Percentiles rank a stretch among this genome's conserved stretches.
Conservation (phyloP, 1,284 basidiomycete species). For the Irpex sp. region DNA sequence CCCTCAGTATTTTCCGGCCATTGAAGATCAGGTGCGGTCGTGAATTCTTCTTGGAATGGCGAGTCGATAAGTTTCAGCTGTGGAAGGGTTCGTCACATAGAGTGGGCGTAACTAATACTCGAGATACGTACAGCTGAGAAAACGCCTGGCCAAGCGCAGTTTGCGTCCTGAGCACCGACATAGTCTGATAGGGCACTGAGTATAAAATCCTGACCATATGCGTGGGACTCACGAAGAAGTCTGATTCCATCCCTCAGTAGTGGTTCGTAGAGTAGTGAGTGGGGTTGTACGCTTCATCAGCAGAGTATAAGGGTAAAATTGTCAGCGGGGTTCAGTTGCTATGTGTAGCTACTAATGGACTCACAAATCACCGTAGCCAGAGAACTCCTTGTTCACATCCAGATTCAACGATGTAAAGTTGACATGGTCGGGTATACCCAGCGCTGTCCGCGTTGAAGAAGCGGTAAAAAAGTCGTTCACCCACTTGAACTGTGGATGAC, state of each 20-base stretch:
- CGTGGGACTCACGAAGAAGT: conserved; percentile 1
- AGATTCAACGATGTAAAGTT: conserved; percentile 1
- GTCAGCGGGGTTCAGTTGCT: background rate
- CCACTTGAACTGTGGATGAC: background rate
- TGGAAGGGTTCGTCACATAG: background rate
- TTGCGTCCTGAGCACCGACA: conserved; percentile 6
- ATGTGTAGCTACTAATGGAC: background rate
- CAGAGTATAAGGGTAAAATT: background rate
- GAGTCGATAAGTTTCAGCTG: conserved; percentile 7
- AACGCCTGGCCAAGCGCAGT: conserved; percentile 9
- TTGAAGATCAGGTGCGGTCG: background rate
- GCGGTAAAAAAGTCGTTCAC: conserved; percentile 2
- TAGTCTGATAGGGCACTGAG: conserved; percentile 1
- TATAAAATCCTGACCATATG: background rate
- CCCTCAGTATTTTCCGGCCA: background rate
- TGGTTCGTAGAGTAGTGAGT: conserved; percentile 4
- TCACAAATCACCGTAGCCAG: background rate
- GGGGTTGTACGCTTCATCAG: background rate
- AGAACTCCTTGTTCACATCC: background rate
- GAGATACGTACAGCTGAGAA: conserved; percentile 4
- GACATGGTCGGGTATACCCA: background rate
- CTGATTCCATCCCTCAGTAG: conserved; percentile 1
- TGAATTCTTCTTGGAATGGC: conserved; percentile 6
- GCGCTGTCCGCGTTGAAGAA: background rate
- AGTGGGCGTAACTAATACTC: too few species aligned